A percentile compares a stretch with the other conserved stretches of the same genome.
Conservation (phyloP, 2,329 filamentous ascomycete species). For the Penicillium concentricum region DNA sequence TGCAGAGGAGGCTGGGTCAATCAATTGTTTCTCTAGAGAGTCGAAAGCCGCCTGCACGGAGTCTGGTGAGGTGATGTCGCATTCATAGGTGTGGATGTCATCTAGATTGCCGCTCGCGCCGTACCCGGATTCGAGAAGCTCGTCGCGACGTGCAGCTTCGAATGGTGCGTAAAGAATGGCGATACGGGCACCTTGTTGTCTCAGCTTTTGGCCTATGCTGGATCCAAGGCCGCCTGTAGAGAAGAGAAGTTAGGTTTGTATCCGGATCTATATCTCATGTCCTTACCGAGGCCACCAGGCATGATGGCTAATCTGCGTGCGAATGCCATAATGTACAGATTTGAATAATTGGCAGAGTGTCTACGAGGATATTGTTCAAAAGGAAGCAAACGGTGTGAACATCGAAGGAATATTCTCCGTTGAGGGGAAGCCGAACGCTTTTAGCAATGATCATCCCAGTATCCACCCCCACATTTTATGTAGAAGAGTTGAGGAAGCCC, state of each 20-base stretch:
- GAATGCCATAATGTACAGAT: constrained; percentile 30
- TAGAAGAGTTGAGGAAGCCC: not conserved
- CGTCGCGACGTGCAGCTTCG: constrained; percentile 39
- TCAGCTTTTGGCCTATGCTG: constrained; percentile 43
- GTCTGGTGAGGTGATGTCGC: constrained; percentile 50
- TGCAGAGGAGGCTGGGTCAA: constrained; percentile 5
- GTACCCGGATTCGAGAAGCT: constrained; percentile 40
- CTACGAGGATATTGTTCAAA: not conserved
- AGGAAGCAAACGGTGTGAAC: not conserved
- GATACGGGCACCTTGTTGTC: constrained; percentile 43
- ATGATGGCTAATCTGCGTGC: constrained; percentile 44
- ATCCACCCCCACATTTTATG: not conserved
- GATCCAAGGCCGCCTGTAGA: constrained; percentile 43
- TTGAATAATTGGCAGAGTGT: not conserved
- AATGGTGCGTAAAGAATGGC: constrained; percentile 51
- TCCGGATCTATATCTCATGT: not conserved
- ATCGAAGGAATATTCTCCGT: not conserved
- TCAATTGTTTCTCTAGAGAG: constrained; percentile 31
- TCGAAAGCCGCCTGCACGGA: constrained; percentile 48
- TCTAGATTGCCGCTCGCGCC: constrained; percentile 20
- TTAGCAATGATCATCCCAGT: not conserved
- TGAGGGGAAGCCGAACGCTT: not conserved
- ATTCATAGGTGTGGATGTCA: constrained; percentile 39
- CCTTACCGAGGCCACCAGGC: constrained; percentile 44
- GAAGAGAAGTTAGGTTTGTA: constrained; percentile 15